Evolutionary conservation across 1,284 basidiomycete genomes (phyloP), one percentile per base, ranked within the genome.

Genomic region (Apiotrichum laibachii): DNA sequence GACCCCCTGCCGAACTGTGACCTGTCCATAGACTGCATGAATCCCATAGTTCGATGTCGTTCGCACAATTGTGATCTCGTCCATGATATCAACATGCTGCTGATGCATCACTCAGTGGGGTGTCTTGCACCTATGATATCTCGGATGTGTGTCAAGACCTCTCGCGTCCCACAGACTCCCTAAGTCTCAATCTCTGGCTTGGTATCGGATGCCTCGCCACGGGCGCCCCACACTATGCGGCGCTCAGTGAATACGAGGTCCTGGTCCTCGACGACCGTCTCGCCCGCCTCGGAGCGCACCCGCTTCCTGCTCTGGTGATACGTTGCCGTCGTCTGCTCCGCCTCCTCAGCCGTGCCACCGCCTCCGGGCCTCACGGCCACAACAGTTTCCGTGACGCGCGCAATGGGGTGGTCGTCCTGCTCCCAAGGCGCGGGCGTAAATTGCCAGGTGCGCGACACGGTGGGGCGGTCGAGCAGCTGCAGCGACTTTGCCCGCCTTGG

Each of bases 231-330:
- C 18, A 50, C 37, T 1, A 49, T 33, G 18, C 63, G 51, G 18
- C 48, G 44, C 50, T 64, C 60, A 10, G 63, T 59, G 45, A 61
- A 55, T 42, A 59, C 50, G 15, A 64, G 13, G 39, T 61, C 62
- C 50, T 59, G 57, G 50, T 64, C 60, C 53, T 62, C 57, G 3
- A 55, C 18, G 22, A 61, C 57, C 2, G 35, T 43, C 57, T 62
- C 53, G 0, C 53, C 63, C 6, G 34, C 51, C 33, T 59, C 55
- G 4, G 43, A 21, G 19, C 46, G 16, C 13, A 39, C 50, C 10
- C 63, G 53, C 37, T n/a, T 26, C 46, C 56, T 44, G 26, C 45
- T 47, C 50, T 60, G 63, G 42, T 51, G 55, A 22, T 62, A 56
- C 46, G 44, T 34, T 0, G 55, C 50, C 1, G 55, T 55, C 1